Evolutionary conservation across 352 stramenopile genomes (phyloP), one percentile per base, ranked within the genome.

Genomic region (Phytophthora pistaciae): DNA sequence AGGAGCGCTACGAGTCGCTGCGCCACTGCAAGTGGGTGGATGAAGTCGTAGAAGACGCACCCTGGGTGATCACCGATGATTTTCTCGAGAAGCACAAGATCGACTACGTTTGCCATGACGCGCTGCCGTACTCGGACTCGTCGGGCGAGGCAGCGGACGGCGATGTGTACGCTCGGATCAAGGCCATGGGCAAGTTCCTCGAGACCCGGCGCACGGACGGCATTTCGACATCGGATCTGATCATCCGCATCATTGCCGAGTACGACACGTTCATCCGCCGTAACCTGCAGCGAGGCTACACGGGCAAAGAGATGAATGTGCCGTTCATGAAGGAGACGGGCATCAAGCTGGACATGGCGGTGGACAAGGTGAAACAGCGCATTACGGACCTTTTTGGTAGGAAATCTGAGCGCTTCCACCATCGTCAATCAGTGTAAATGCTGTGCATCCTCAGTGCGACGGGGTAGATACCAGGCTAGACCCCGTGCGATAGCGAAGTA

Each of bases 261-360:
- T 98, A 98, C 75, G 92, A 98, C 74, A 96, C 91, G 70, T 97
- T 97, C 69, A 96, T 98, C 67, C 83, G 90, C 29, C 87, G 92
- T 52, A 97, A 98, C 68, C 68, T 98, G 54, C 76, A 94, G 69
- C 87, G 91, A 44, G 92, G 91, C 3, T 97, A 97, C 78, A 87
- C 91, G 33, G 92, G 91, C 68, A 97, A 97, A 72, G 92, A 97
- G 48, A 97, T 97, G 89, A 97, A 97, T 52, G 89, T 96, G 56
- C 79, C 86, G 49, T 91, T 91, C 73, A 83, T 97, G 56, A 92
- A 95, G 60, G 89, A 96, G 68, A 80, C 92, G 52, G 84, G 77
- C 59, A 96, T 96, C 74, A 93, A 95, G 70, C 76, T 94, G 40
- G 87, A 96, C 64, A 95, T 95, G 77, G 78, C 88, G 89, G 69